Evolutionary conservation across 2,329 filamentous ascomycete genomes (phyloP).

Genomic region (Aspergillus chevalieri): DNA sequence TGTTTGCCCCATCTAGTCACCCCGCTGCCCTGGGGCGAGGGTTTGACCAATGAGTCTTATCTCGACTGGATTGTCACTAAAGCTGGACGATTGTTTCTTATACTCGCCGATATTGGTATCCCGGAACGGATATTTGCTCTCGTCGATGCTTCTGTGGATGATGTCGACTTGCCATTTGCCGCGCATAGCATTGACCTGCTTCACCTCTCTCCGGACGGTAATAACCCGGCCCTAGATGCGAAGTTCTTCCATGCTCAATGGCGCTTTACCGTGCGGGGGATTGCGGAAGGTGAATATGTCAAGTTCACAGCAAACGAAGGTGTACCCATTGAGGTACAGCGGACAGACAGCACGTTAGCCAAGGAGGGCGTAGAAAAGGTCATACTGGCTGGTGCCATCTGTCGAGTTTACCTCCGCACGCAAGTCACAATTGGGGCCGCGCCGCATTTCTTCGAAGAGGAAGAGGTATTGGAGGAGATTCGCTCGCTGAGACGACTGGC

Average conservation of each 20-base stretch:
- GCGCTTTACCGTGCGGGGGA: constrained; percentile 51
- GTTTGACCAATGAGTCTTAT: constrained; percentile 47
- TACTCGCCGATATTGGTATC: constrained; percentile 54
- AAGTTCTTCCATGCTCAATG: constrained; percentile 58
- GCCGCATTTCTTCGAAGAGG: constrained; percentile 33
- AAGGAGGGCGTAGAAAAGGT: constrained; percentile 38
- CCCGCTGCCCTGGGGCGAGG: constrained; percentile 38
- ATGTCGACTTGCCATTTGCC: constrained; percentile 54
- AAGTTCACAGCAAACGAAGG: constrained; percentile 55
- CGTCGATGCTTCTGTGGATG: constrained; percentile 57
- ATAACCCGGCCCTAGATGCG: constrained; percentile 40
- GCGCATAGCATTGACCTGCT: constrained; percentile 51
- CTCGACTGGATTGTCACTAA: constrained; percentile 59
- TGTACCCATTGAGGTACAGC: constrained; percentile 52
- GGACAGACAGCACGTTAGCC: constrained; percentile 31
- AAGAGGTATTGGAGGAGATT: constrained; percentile 37
- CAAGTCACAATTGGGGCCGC: constrained; percentile 33
- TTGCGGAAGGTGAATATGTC: constrained; percentile 52
- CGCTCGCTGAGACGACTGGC: constrained; percentile 32
- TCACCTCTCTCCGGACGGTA: constrained; percentile 47
- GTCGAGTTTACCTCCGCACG: constrained; percentile 32
- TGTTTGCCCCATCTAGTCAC: constrained; percentile 33
- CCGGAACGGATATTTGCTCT: constrained; percentile 58
- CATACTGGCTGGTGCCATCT: constrained; percentile 31
- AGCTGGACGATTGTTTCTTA: constrained; percentile 54